Percentiles rank a stretch among this genome's conserved stretches.
Evolutionary conservation across 176 grass and related monocot genomes (phyloP).

Genomic region (Oryza meridionalis): DNA sequence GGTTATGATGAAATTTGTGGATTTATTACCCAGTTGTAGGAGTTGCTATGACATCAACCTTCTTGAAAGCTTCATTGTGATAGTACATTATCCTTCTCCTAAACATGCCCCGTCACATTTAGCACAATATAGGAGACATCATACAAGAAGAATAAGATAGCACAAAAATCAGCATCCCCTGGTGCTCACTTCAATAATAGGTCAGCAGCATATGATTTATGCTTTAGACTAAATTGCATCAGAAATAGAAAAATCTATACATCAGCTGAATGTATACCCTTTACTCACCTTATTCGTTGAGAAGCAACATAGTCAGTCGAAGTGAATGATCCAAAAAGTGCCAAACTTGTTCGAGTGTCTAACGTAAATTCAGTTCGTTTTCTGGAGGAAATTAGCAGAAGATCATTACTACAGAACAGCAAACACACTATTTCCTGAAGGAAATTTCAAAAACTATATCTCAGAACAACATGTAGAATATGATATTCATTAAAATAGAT

Average conservation of each 20-base stretch:
- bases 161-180: neutral
- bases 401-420: slow-evolving; percentile 17
- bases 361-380: slow-evolving; percentile 66
- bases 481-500: slow-evolving; percentile 14
- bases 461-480: slow-evolving; percentile 29
- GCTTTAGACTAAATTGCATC: neutral
- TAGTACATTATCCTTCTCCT: slow-evolving; percentile 99
- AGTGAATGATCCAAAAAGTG: slow-evolving; percentile 84
- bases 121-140: slow-evolving; percentile 12
- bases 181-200: neutral
- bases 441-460: neutral
- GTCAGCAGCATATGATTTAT: slow-evolving; percentile 17
- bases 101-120: slow-evolving; percentile 33
- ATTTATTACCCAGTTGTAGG: slow-evolving; percentile 89
- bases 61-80: slow-evolving; percentile 97
- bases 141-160: slow-evolving; percentile 10
- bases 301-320: slow-evolving; percentile 86
- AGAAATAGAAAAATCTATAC: neutral
- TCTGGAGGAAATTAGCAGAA: slow-evolving; percentile 43
- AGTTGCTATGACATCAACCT: slow-evolving; percentile 91
- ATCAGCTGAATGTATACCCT: slow-evolving; percentile 29
- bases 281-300: slow-evolving; percentile 82
- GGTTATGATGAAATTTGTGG: slow-evolving; percentile 26
- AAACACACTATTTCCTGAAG: slow-evolving; percentile 22
- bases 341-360: slow-evolving; percentile 87